Percentiles rank a stretch among this genome's conserved stretches.
Evolutionary conservation across 768 basidiomycete genomes (phyloP).

Genomic region (Lepiota venenata): DNA sequence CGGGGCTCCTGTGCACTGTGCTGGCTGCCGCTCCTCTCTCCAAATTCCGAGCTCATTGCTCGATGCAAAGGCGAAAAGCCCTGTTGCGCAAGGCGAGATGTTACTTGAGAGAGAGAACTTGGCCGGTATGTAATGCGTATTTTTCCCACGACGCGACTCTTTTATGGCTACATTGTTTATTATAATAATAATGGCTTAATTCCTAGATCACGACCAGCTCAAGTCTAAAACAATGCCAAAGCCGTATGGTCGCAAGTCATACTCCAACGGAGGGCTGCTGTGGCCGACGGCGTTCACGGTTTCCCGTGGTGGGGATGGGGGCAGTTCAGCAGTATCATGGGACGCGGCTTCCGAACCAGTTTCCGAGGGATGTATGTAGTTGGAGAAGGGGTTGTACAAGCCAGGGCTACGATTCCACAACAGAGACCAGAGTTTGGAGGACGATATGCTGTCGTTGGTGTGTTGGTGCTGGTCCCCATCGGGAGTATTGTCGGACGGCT

Average conservation of each 20-base stretch:
- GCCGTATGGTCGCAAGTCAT: constrained; percentile 72
- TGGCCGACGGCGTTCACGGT: not conserved
- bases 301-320: not conserved
- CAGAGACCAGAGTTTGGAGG: constrained; percentile 14
- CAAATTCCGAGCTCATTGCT: constrained; percentile 36
- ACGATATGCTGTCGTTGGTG: not conserved
- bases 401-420: constrained; percentile 12
- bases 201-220: constrained; percentile 46
- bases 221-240: constrained; percentile 73
- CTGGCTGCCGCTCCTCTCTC: constrained; percentile 18
- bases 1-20: constrained; percentile 10
- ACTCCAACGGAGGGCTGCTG: constrained; percentile 37
- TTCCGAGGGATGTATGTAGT: constrained; percentile 3
- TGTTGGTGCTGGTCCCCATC: not conserved
- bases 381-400: constrained; percentile 2
- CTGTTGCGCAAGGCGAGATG: not conserved
- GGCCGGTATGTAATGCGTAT: not conserved
- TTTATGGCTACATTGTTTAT: constrained; percentile 8
- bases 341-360: not conserved
- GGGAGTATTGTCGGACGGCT: constrained; percentile 3
- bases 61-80: not conserved
- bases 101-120: not conserved
- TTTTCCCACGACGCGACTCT: constrained; percentile 10
- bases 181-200: not conserved
- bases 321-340: constrained; percentile 7